Conservation (phyloP, 1,284 basidiomycete genomes). For the Cryptococcus sp. region DNA sequence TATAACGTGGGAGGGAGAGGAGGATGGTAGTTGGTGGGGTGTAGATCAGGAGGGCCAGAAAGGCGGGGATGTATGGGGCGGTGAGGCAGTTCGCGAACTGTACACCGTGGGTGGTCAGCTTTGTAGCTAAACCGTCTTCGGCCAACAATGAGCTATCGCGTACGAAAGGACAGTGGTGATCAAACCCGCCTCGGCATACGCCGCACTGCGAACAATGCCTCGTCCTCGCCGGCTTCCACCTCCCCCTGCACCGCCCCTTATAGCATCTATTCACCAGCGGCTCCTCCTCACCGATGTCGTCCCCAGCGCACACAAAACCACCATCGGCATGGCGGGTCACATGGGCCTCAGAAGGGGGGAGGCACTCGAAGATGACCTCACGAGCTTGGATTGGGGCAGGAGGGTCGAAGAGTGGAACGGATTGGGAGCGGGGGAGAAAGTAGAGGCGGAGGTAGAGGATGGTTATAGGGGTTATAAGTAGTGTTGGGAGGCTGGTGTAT, state of each 20-base stretch:
- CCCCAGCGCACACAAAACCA: neutral
- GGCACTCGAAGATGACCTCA: slow-evolving; percentile 31
- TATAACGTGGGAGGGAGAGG: slow-evolving; percentile 25
- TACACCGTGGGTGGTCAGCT: neutral
- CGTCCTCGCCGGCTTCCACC: slow-evolving; percentile 44
- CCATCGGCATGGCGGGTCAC: slow-evolving; percentile 7
- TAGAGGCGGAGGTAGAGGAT: slow-evolving; percentile 36
- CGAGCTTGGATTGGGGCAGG: slow-evolving; percentile 13
- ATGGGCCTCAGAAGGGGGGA: slow-evolving; percentile 18
- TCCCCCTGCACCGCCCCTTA: slow-evolving; percentile 25
- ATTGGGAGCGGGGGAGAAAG: slow-evolving; percentile 36
- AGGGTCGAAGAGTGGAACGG: slow-evolving; percentile 27
- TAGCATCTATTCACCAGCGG: slow-evolving; percentile 28
- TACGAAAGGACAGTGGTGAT: slow-evolving; percentile 47
- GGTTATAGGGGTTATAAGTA: slow-evolving; percentile 20
- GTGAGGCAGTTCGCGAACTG: slow-evolving; percentile 48
- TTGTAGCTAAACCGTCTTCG: neutral
- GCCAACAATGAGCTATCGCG: slow-evolving; percentile 1
- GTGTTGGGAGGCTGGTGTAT: slow-evolving; percentile 18
- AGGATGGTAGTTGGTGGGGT: slow-evolving; percentile 25
- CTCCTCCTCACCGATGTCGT: slow-evolving; percentile 4
- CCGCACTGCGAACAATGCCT: slow-evolving; percentile 45
- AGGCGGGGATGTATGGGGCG: slow-evolving; percentile 35
- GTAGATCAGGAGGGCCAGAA: slow-evolving; percentile 29
- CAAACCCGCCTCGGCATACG: slow-evolving; percentile 41